A percentile compares a stretch with the other conserved stretches of the same genome.
Conservation (phyloP, 2,329 filamentous ascomycete species). For the Orbilia blumenaviensis region DNA sequence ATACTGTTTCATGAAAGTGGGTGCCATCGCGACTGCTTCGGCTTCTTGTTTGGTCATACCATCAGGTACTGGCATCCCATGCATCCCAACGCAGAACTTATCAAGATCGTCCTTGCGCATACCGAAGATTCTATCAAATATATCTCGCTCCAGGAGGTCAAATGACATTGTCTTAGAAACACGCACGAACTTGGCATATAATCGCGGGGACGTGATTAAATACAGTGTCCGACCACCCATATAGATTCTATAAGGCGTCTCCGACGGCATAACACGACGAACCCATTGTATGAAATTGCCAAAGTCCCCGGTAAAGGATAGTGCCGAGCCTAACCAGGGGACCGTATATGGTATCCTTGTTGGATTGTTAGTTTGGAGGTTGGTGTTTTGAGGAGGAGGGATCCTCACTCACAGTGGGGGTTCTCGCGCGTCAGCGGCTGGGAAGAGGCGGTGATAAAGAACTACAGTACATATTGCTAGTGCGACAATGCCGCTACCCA, state of each 20-base stretch:
- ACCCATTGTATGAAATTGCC: conserved; percentile 33
- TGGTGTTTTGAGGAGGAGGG: background rate
- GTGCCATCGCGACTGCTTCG: conserved; percentile 9
- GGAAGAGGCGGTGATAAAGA: conserved; percentile 6
- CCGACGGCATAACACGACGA: conserved; percentile 24
- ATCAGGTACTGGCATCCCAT: conserved; percentile 25
- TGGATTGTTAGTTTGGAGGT: background rate
- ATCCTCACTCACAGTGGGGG: conserved; percentile 28
- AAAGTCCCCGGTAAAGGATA: conserved; percentile 37
- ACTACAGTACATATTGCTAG: conserved; percentile 8
- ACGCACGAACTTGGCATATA: conserved; percentile 38
- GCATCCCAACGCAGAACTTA: conserved; percentile 33
- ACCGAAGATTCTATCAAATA: conserved; percentile 34
- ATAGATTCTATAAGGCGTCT: conserved; percentile 24
- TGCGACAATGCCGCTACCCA: conserved; percentile 26
- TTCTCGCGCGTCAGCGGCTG: conserved; percentile 20
- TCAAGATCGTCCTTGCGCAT: conserved; percentile 29
- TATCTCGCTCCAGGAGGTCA: conserved; percentile 37
- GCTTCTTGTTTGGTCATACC: conserved; percentile 28
- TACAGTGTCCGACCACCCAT: conserved; percentile 35
- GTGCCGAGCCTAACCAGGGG: conserved; percentile 42
- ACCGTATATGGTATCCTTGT: conserved; percentile 34
- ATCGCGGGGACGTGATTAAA: conserved; percentile 30
- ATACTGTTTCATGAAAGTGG: conserved; percentile 27
- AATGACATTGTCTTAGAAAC: conserved; percentile 43